Percentiles rank a stretch among this genome's conserved stretches.
Evolutionary conservation across 129 eudicot species (phyloP).

Genomic region (Lactuca sativa): DNA sequence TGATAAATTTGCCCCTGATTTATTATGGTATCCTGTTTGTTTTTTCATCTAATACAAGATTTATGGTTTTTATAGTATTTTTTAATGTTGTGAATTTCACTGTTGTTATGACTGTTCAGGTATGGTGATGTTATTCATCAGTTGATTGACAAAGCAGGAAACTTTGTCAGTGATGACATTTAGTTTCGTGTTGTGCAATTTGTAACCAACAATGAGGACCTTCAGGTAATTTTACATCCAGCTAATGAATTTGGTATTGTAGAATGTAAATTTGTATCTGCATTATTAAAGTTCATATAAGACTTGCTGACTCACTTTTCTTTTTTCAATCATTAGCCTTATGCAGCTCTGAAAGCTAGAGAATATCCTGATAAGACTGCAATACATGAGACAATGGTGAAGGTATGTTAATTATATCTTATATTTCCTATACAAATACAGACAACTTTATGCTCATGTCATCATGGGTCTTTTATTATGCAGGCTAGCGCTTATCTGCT

Average conservation of each 20-base stretch:
- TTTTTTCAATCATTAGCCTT: too few relatives aligned
- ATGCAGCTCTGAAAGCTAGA: slow-evolving; percentile 91
- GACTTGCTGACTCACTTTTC: too few relatives aligned
- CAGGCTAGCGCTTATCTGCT: slow-evolving; percentile 95
- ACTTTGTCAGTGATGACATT: too few relatives aligned
- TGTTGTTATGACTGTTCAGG: slow-evolving; percentile 47
- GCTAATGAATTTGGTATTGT: too few relatives aligned
- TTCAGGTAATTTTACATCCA: too few relatives aligned
- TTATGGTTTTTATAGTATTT: neutral
- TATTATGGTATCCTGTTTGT: slow-evolving; percentile 82
- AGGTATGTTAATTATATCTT: slow-evolving; percentile 51
- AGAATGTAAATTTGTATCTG: too few relatives aligned
- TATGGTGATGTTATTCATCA: slow-evolving; percentile 98
- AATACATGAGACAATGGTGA: slow-evolving; percentile 98
- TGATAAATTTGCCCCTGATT: slow-evolving; percentile 97
- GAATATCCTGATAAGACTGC: slow-evolving; percentile 98
- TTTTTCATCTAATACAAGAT: slow-evolving; percentile 2
- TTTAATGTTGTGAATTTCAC: neutral
- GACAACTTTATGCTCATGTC: neutral
- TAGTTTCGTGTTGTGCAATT: too few relatives aligned
- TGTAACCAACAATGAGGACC: too few relatives aligned
- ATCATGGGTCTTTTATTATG: slow-evolving; percentile 4
- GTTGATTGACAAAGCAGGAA: too few relatives aligned
- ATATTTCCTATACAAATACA: neutral
- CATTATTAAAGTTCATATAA: too few relatives aligned